These are phyloP conservation scores for Sanghuangporus sanghuang DNA, from an alignment of 1,284 basidiomycete genomes.

Conservation along the genomic window DNA sequence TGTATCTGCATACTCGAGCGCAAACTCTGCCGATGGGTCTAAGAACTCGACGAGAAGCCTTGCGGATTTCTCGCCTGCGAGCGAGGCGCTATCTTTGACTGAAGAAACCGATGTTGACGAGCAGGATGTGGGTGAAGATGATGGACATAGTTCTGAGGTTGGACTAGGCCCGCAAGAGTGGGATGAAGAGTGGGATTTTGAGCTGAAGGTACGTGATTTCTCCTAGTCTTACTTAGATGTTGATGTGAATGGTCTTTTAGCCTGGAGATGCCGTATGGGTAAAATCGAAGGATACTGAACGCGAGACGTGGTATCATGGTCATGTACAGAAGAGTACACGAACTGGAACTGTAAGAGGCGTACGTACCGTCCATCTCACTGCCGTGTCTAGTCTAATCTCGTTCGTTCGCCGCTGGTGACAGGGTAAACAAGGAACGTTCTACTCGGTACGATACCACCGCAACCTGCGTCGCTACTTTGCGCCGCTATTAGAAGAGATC, in stretches of 20 bases:
- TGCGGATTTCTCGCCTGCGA: conserved; percentile 5
- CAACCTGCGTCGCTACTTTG: conserved; percentile 13
- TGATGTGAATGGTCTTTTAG: neutral
- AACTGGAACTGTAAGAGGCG: conserved; percentile 11
- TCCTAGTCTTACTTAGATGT: neutral
- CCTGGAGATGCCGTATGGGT: conserved; percentile 18
- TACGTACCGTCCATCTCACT: neutral
- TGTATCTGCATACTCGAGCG: neutral
- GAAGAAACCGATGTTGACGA: conserved; percentile 3
- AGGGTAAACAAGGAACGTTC: conserved; percentile 15
- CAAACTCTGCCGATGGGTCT: neutral
- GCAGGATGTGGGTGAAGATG: neutral
- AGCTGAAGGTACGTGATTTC: conserved; percentile 4
- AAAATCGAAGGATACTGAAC: conserved; percentile 11
- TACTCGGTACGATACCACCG: conserved; percentile 17
- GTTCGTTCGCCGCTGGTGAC: neutral
- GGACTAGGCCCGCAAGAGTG: conserved; percentile 1
- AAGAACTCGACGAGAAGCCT: neutral
- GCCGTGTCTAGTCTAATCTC: neutral
- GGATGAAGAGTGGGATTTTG: conserved; percentile 17
- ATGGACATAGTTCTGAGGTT: neutral
- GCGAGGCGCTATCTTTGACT: conserved; percentile 8
- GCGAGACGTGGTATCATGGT: conserved; percentile 16
- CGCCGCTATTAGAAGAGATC: conserved; percentile 18
- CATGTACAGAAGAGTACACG: conserved; percentile 10